Conservation (phyloP, 306 rosid genomes). For the Vigna angularis region DNA sequence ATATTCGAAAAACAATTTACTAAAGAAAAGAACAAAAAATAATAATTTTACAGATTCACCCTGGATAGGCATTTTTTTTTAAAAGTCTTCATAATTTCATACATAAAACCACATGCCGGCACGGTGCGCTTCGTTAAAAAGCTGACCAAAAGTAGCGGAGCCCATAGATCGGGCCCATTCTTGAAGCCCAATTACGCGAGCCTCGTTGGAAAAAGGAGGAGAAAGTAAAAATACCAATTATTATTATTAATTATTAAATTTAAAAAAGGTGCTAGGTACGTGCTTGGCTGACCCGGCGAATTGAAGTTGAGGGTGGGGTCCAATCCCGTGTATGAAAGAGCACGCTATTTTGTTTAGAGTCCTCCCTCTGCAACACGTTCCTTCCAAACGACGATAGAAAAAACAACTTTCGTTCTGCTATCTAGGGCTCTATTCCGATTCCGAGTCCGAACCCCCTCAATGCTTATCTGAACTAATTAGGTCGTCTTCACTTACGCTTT, state of each 20-base stretch:
- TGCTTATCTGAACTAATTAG: constrained; percentile 22
- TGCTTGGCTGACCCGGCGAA: not conserved
- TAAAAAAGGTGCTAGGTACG: not conserved
- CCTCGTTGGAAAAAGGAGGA: constrained; percentile 31
- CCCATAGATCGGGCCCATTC: constrained; percentile 2
- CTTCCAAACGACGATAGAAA: constrained; percentile 56
- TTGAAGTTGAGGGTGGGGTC: constrained; percentile 42
- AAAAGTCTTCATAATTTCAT: not conserved
- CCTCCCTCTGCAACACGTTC: constrained; percentile 30
- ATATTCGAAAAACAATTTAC: too few relatives aligned
- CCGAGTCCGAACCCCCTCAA: constrained; percentile 23
- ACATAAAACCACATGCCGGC: not conserved
- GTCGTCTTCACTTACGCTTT: not conserved
- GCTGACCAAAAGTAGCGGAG: not conserved
- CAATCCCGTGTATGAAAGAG: constrained; percentile 5
- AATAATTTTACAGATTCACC: too few relatives aligned
- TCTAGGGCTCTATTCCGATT: constrained; percentile 52
- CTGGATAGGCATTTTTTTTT: too few relatives aligned
- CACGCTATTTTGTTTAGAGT: constrained; percentile 32
- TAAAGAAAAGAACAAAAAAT: too few relatives aligned
- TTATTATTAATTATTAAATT: not conserved
- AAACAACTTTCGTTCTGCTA: constrained; percentile 38
- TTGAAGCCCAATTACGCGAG: constrained; percentile 35
- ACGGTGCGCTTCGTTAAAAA: not conserved
- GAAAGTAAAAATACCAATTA: not conserved